Percentiles rank a stretch among this genome's conserved stretches.
phyloP scores from a whole-genome alignment of 176 grass and related monocot genomes.

The Tillandsia leiboldiana region DNA sequence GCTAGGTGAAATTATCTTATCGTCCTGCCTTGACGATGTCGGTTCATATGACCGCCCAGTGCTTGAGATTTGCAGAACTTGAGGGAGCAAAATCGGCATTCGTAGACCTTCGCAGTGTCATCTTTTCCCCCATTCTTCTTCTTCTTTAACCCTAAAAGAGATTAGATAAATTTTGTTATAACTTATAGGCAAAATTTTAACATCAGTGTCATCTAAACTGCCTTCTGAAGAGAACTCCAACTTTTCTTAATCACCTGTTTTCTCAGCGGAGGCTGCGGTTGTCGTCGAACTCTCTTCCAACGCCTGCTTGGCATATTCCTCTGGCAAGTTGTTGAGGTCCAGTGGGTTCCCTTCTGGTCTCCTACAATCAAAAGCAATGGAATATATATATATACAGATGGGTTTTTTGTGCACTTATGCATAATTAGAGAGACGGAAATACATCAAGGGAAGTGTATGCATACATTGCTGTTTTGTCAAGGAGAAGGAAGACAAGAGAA shows the following conservation, averaged over 20 bases:
- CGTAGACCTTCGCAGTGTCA: conserved; percentile 64
- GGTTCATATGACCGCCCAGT: conserved; percentile 95
- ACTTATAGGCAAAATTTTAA: conserved; percentile 4
- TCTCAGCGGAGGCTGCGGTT: conserved; percentile 56
- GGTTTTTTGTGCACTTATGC: not conserved
- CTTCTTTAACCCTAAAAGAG: conserved; percentile 60
- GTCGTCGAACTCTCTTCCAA: conserved; percentile 83
- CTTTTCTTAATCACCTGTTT: conserved; percentile 30
- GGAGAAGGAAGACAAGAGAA: conserved; percentile 33
- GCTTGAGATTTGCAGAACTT: conserved; percentile 98
- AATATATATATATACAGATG: not conserved
- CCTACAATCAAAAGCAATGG: conserved; percentile 33
- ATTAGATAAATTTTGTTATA: not conserved
- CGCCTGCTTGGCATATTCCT: conserved; percentile 75
- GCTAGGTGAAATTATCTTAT: not conserved
- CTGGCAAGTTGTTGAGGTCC: conserved; percentile 94
- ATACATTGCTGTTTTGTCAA: conserved; percentile 23
- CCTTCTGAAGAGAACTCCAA: not conserved
- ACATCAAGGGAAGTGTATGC: not conserved
- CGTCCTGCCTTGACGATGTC: conserved; percentile 80
- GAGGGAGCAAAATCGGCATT: conserved; percentile 94
- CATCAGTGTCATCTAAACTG: no score
- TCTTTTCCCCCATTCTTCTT: conserved; percentile 65
- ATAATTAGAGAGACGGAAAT: not conserved
- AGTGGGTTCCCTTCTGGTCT: conserved; percentile 69